phyloP scores from a whole-genome alignment of 768 basidiomycete genomes.

The Vishniacozyma victoriae region DNA sequence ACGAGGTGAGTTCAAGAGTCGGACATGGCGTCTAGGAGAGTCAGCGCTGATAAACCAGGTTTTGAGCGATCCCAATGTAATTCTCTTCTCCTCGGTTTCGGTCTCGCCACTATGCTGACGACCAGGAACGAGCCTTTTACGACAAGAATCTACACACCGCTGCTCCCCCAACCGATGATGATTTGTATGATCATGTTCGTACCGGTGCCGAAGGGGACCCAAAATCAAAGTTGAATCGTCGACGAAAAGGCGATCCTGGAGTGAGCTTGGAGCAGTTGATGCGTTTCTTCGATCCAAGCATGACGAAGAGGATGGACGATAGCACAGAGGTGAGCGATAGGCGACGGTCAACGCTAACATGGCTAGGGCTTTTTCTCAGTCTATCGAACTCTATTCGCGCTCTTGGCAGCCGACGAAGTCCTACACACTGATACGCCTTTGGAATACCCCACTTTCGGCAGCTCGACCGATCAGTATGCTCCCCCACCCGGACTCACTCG shows the following conservation, averaged over 20 bases:
- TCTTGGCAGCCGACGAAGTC: conserved; percentile 74
- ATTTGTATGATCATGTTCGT: conserved; percentile 79
- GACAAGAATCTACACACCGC: conserved; percentile 83
- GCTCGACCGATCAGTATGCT: conserved; percentile 68
- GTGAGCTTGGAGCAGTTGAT: conserved; percentile 73
- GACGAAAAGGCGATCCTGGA: conserved; percentile 60
- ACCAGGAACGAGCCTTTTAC: conserved; percentile 93
- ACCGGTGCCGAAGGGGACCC: conserved; percentile 55
- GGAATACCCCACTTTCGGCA: conserved; percentile 80
- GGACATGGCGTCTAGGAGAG: background rate
- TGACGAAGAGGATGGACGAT: conserved; percentile 43
- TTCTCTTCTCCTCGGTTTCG: conserved; percentile 31
- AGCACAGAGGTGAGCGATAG: conserved; percentile 51
- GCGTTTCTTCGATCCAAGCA: conserved; percentile 65
- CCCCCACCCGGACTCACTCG: conserved; percentile 38
- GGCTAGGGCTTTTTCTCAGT: conserved; percentile 80
- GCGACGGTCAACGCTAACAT: background rate
- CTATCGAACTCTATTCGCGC: conserved; percentile 76
- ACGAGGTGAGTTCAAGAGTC: conserved; percentile 60
- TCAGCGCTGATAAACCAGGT: conserved; percentile 53
- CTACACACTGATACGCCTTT: conserved; percentile 48
- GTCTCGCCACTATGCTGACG: conserved; percentile 9
- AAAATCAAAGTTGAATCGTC: conserved; percentile 46
- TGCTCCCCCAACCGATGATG: conserved; percentile 73
- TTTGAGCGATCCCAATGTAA: conserved; percentile 88